Evolutionary conservation across 225 moss, liverwort and hornwort genomes (phyloP).

Genomic region (Bryoerythrophyllum caledonicum): DNA sequence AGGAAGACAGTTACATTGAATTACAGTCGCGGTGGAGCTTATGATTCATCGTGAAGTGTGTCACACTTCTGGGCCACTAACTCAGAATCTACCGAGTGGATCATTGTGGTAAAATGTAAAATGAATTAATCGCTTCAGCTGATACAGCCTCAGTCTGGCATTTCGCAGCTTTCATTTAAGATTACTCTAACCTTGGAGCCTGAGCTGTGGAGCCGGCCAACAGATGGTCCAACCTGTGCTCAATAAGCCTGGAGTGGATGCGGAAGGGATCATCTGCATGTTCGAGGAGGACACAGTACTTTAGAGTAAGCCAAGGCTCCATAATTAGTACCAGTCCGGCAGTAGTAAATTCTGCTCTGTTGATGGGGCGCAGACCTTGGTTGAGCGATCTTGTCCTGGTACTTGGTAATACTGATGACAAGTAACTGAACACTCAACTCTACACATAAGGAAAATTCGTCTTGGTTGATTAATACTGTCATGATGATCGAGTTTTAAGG

Average conservation of each 20-base stretch:
- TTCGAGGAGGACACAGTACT: slow-evolving; percentile 22
- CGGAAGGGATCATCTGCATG: slow-evolving; percentile 16
- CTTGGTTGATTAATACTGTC: neutral
- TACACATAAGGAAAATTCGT: neutral
- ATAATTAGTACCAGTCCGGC: neutral
- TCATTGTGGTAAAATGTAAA: neutral
- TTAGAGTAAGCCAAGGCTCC: neutral
- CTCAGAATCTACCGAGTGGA: neutral
- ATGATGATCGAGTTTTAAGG: neutral
- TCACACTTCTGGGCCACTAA: slow-evolving; percentile 4
- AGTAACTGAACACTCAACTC: neutral
- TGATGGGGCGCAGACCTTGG: neutral
- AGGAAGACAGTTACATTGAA: slow-evolving; percentile 16
- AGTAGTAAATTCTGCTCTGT: neutral
- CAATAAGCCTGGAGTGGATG: neutral
- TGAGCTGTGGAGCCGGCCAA: neutral
- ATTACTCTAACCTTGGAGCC: neutral
- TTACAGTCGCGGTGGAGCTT: neutral
- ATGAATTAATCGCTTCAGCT: neutral
- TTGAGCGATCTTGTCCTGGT: slow-evolving; percentile 10
- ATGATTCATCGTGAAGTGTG: neutral
- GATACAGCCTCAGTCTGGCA: slow-evolving; percentile 8
- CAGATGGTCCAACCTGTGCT: slow-evolving; percentile 9
- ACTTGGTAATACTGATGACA: neutral
- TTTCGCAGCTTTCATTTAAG: neutral